Base-by-base conservation (phyloP, 345 rosid species). In the Salix viminalis region DNA sequence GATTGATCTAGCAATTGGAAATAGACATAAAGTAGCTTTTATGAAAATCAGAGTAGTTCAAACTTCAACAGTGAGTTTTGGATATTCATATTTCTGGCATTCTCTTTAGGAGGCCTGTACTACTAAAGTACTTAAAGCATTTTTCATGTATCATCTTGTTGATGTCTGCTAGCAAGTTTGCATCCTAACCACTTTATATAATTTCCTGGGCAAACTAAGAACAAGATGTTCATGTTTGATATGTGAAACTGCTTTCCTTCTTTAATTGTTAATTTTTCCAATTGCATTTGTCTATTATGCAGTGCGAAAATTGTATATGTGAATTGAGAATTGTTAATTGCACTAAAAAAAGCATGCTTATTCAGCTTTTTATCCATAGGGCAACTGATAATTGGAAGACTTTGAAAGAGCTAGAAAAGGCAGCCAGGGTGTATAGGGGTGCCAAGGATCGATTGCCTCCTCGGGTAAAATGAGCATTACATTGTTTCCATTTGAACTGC, bases 391-490 rank as follows among this genome's bases (percentile, higher is more conserved):
- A 94, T 77, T 94, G 98, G 97, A 91, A 88, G 82, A 88, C 91
- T 68, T 79, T 94, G 85, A 89, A 92, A 87, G 97, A 89, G 89
- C 88, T 94, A 67, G 97, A 92, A 87, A 88, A 87, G 83, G 98
- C 98, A 4, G 81, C 89, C 69, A 84, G 88, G 84, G 92, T 92
- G 66, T 92, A 92, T 41, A 90, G 98, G 97, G 80, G 79, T 42
- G 83, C 91, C 10, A 94, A 90, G 81, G 97, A 94, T 83, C 89
- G 92, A 62, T 79, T 91, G 81, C 99, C 99, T 28, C 99, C 99
- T 76, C 85, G 97, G 86, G 99, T 92, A 91, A 65, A 48, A 24
- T 44, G 37, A 7, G 32, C 24, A 23, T 65, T 28, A 21, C 24
- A 18, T 39, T 18, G 66, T 16, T 14, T n/a, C 11, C 48, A 34